Evolutionary conservation across 768 basidiomycete genomes (phyloP).

Genomic region (Suillus paluster): DNA sequence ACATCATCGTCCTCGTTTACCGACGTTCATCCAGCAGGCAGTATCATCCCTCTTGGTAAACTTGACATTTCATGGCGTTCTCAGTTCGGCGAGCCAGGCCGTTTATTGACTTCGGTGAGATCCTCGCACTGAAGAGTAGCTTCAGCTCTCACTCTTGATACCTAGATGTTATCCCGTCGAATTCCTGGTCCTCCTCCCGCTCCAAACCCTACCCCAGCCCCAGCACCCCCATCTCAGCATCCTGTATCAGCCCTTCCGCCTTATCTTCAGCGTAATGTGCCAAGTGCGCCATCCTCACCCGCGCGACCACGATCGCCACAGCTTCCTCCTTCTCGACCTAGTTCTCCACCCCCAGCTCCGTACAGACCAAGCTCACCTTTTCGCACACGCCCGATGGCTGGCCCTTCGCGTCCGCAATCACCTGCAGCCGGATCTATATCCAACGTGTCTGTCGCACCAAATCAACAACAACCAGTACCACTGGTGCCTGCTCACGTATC

Average conservation of each 20-base stretch:
- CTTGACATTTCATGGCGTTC: conserved; percentile 91
- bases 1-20: conserved; percentile 47
- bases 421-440: conserved; percentile 32
- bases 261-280: conserved; percentile 66
- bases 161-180: conserved; percentile 75
- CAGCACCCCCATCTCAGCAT: conserved; percentile 35
- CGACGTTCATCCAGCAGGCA: conserved; percentile 62
- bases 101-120: conserved; percentile 79
- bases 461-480: conserved; percentile 25
- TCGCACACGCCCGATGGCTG: conserved; percentile 40
- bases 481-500: conserved; percentile 25
- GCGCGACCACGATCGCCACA: conserved; percentile 66
- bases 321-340: conserved; percentile 53
- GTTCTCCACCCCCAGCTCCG: conserved; percentile 55
- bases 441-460: conserved; percentile 11
- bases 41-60: conserved; percentile 78
- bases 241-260: conserved; percentile 76
- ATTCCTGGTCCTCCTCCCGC: conserved; percentile 57
- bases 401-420: conserved; percentile 33
- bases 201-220: conserved; percentile 18
- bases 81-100: conserved; percentile 82
- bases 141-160: neutral
- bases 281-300: conserved; percentile 40
- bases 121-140: neutral
- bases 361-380: conserved; percentile 49